A percentile compares a stretch with the other conserved stretches of the same genome.
Conservation (phyloP, 1,284 basidiomycete species). For the Wallemia hederae region DNA sequence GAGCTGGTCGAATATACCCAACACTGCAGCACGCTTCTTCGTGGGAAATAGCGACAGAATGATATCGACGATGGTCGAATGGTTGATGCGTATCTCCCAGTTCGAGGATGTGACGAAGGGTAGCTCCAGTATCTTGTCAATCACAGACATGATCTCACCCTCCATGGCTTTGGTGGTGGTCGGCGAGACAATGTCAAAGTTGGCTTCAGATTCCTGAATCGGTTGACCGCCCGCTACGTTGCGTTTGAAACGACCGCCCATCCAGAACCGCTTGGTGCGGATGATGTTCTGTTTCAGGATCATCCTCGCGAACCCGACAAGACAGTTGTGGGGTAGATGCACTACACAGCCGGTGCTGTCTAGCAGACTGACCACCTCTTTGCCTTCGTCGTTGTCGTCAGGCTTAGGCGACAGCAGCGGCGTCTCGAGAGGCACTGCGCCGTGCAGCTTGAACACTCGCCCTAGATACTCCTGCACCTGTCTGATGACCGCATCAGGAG, state of each 20-base stretch:
- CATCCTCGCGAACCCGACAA: neutral
- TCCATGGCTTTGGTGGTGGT: constrained; percentile 13
- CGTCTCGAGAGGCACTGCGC: constrained; percentile 13
- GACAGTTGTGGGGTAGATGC: constrained; percentile 2
- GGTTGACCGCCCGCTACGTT: constrained; percentile 17
- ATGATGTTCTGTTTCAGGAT: neutral
- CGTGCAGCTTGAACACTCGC: constrained; percentile 12
- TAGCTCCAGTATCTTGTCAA: constrained; percentile 13
- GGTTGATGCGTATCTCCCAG: constrained; percentile 14
- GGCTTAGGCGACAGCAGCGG: constrained; percentile 13
- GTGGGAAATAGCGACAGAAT: neutral
- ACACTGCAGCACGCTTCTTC: neutral
- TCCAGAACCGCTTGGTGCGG: constrained; percentile 14
- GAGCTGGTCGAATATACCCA: neutral
- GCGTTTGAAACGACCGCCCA: constrained; percentile 14
- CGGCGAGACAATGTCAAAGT: constrained; percentile 16
- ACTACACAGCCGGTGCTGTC: constrained; percentile 15
- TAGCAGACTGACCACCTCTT: constrained; percentile 11
- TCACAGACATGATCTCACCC: constrained; percentile 12
- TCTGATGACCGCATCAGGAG: constrained; percentile 13
- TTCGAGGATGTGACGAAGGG: constrained; percentile 11
- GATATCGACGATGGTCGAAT: constrained; percentile 9
- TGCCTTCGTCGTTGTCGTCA: constrained; percentile 9
- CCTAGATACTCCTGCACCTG: constrained; percentile 13
- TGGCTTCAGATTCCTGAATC: constrained; percentile 12